phyloP scores from a whole-genome alignment of 257 asterid genomes.

The Lavandula angustifolia region DNA sequence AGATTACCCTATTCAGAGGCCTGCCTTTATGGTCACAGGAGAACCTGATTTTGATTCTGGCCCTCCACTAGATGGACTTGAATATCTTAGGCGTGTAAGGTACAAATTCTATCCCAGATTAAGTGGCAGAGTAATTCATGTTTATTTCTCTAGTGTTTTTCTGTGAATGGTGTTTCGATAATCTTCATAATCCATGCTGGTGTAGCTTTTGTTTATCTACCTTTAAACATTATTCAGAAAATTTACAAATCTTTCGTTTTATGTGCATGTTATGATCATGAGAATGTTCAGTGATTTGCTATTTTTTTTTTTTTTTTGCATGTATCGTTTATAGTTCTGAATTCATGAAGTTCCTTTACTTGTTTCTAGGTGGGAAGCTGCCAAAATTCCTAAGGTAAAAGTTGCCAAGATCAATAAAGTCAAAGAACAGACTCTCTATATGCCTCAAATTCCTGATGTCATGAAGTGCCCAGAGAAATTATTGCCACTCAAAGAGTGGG shows the following conservation, averaged over 20 bases:
- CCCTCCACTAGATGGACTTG: conserved; percentile 94
- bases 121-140: conserved; percentile 15
- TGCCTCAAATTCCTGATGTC: conserved; percentile 94
- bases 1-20: conserved; percentile 75
- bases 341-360: conserved; percentile 14
- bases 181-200: conserved; percentile 3
- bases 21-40: conserved; percentile 76
- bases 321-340: not conserved
- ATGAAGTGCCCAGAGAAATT: conserved; percentile 68
- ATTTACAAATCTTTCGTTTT: not conserved
- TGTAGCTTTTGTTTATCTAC: conserved; percentile 15
- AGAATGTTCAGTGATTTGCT: not conserved
- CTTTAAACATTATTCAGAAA: not conserved
- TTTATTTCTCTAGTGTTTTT: conserved; percentile 8
- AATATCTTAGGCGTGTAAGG: conserved; percentile 98
- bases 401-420: conserved; percentile 57
- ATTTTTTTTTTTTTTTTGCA: not conserved
- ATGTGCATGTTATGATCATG: conserved; percentile 15
- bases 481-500: conserved; percentile 90
- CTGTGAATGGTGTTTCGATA: not conserved
- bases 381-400: conserved; percentile 69
- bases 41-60: conserved; percentile 96
- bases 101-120: conserved; percentile 35
- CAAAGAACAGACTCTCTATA: conserved; percentile 73
- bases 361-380: conserved; percentile 83